Conservation (phyloP, 108 stramenopile genomes). For the Skeletonema potamos region DNA sequence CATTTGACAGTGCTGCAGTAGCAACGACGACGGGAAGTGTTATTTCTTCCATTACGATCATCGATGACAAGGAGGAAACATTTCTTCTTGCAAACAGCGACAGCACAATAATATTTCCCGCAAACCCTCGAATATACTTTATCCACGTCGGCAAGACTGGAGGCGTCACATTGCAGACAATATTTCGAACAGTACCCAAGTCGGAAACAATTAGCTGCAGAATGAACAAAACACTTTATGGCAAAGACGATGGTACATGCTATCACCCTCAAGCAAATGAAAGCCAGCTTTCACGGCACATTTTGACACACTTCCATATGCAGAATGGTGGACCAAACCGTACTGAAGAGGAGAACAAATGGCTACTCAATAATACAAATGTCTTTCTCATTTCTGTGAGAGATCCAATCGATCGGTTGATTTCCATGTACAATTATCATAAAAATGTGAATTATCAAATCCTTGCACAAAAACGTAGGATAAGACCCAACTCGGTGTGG, state of each 20-base stretch:
- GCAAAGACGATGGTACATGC: background rate
- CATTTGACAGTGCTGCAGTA: no score
- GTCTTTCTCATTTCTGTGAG: conserved; percentile 6
- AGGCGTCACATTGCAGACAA: background rate
- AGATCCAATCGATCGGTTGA: conserved; percentile 3
- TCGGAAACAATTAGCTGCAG: background rate
- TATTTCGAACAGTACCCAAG: background rate
- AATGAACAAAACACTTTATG: background rate
- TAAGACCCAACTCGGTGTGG: no score
- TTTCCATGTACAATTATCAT: conserved; percentile 13
- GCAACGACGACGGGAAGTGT: no score
- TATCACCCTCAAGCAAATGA: background rate
- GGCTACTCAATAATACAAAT: conserved; percentile 7
- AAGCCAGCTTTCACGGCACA: background rate
- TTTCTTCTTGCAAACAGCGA: no score
- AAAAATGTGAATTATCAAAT: background rate
- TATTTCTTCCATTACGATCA: no score
- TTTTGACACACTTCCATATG: conserved; percentile 8
- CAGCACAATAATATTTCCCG: background rate
- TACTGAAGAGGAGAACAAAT: background rate
- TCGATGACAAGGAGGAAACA: no score
- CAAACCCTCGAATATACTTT: conserved; percentile 3
- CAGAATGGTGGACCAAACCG: background rate
- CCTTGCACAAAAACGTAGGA: background rate
- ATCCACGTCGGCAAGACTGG: conserved; percentile 16